phyloP scores from a whole-genome alignment of 1,284 basidiomycete species.

The Fomitopsis schrenkii region DNA sequence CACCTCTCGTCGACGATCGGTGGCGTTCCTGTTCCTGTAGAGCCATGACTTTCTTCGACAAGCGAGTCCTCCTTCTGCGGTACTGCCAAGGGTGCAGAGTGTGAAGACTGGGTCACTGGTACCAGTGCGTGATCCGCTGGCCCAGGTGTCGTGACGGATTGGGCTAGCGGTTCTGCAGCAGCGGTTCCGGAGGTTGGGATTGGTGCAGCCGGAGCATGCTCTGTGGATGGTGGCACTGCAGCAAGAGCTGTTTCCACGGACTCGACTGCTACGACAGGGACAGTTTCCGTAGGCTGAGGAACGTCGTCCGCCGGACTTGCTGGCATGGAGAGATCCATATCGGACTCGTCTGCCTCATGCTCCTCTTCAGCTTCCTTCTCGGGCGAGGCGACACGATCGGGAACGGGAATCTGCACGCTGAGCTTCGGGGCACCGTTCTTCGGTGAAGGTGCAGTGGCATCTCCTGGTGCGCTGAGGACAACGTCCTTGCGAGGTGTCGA shows the following conservation, averaged over 20 bases:
- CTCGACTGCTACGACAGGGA: no score
- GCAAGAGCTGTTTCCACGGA: neutral
- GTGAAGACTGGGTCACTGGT: no score
- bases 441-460: neutral
- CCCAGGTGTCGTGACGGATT: no score
- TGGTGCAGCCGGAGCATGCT: no score
- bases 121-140: no score
- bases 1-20: neutral
- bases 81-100: no score
- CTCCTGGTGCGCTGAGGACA: neutral
- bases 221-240: neutral
- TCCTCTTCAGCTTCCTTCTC: neutral
- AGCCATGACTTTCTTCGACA: neutral
- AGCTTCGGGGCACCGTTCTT: neutral
- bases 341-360: neutral
- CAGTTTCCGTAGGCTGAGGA: neutral
- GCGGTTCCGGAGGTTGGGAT: neutral
- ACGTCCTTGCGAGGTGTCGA: neutral
- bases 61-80: neutral
- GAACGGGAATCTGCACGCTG: neutral
- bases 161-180: no score
- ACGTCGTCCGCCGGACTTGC: neutral
- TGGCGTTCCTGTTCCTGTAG: no score
- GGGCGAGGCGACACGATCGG: neutral
- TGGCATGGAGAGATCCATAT: slow-evolving; percentile 4